Evolutionary conservation across 2,329 filamentous ascomycete genomes (phyloP), one percentile per base, ranked within the genome.

Genomic region (Epichloe bromicola): DNA sequence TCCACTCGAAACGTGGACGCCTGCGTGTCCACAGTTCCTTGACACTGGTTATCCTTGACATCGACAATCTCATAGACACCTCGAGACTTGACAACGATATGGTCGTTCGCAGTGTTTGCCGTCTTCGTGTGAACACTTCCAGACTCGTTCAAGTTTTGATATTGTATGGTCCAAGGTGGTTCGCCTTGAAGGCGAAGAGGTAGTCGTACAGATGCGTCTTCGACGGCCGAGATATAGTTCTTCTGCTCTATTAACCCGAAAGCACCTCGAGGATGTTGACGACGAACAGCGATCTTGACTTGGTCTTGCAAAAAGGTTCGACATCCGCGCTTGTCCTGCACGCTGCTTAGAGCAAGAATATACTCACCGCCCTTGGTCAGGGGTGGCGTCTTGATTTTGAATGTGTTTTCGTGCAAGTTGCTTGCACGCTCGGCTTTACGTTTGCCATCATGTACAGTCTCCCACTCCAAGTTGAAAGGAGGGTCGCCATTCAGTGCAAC

Each of bases 391-490:
- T 79, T 79, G 62, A 98, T 89, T 38, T 75, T 84, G 63, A 83
- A 83, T 20, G 73, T 68, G 47, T 79, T 72, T 2, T 71, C 73
- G 23, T 81, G 73, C 51, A 95, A 86, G 51, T 78, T 73, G 1
- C 78, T 73, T 26, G 80, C 73, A 51, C 76, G 78, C 58, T 85
- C 77, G 48, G 86, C 84, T 55, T 80, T 83, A 49, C 90, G 81
- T 67, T 86, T 94, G 51, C 90, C 90, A 51, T 89, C 86, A 67
- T 97, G 87, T 7, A 96, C 79, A 40, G 96, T 73, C 66, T 97
- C 93, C 71, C 95, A 98, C 63, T 97, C 89, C 39, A 98, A 70
- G 20, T 76, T 85, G 74, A 91, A 97, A 0, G 94, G 93, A 17
- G 83, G 76, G 59, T 97, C 89, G 41, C 94, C 93, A 44, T 81